phyloP scores from a whole-genome alignment of 176 grass and related monocot genomes.

The Canna indica region DNA sequence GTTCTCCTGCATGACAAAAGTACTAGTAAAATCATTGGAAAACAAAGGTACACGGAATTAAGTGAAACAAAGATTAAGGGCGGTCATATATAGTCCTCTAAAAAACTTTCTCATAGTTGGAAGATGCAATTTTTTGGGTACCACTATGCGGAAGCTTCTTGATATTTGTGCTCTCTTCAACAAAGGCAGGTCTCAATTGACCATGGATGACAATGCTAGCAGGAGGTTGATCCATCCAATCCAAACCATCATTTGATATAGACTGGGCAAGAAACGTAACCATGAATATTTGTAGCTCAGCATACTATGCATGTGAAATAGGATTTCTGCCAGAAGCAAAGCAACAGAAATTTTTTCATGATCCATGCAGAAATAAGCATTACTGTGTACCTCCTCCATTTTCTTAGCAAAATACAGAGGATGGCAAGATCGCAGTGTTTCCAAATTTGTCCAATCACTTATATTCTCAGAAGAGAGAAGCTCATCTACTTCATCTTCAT shows the following conservation, averaged over 20 bases:
- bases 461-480: constrained; percentile 26
- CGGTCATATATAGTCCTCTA: too few species aligned
- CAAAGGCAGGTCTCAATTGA: constrained; percentile 73
- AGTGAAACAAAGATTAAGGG: neutral
- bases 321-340: neutral
- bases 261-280: constrained; percentile 27
- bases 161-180: constrained; percentile 57
- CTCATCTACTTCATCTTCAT: constrained; percentile 25
- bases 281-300: neutral
- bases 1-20: constrained; percentile 24
- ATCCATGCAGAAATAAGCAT: neutral
- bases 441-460: constrained; percentile 68
- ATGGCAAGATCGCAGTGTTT: constrained; percentile 73
- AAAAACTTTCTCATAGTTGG: too few species aligned
- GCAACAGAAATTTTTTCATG: too few species aligned
- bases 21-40: neutral
- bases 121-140: neutral
- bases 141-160: constrained; percentile 43
- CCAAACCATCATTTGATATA: constrained; percentile 42
- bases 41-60: too few species aligned
- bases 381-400: constrained; percentile 56
- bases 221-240: constrained; percentile 77
- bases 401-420: constrained; percentile 73
- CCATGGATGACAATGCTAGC: constrained; percentile 74
- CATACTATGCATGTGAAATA: neutral